These are phyloP conservation scores for Aspergillus brasiliensis DNA, from an alignment of 2,329 filamentous ascomycete genomes.

Conservation along the genomic window DNA sequence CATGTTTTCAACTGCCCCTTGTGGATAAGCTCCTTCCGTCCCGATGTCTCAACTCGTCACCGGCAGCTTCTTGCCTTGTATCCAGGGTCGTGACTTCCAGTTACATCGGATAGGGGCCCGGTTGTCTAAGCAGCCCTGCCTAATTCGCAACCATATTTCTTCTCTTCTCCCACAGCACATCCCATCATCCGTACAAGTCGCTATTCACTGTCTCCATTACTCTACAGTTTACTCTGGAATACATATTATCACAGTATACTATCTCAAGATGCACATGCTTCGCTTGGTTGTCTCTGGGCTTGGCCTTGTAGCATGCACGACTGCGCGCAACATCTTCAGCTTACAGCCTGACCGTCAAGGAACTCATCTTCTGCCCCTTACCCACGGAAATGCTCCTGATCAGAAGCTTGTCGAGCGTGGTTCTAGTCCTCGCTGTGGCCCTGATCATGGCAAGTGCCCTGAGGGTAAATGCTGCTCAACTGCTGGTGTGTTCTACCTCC, in stretches of 20 bases:
- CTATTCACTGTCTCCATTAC: constrained; percentile 21
- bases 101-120: not conserved
- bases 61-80: not conserved
- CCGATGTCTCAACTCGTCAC: not conserved
- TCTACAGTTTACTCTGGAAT: constrained; percentile 24
- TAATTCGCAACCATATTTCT: not conserved
- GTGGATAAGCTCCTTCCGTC: not conserved
- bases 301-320: constrained; percentile 15
- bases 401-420: constrained; percentile 18
- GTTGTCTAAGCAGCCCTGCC: not conserved
- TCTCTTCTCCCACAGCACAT: constrained; percentile 4
- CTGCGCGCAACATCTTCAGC: constrained; percentile 18
- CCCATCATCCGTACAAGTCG: constrained; percentile 6
- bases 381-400: not conserved
- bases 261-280: constrained; percentile 27
- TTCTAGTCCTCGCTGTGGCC: constrained; percentile 37
- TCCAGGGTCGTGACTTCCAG: not conserved
- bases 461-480: constrained; percentile 42
- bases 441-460: constrained; percentile 35
- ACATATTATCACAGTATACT: constrained; percentile 7
- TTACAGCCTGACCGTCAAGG: constrained; percentile 11
- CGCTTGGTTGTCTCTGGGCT: constrained; percentile 16
- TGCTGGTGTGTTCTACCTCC: constrained; percentile 31
- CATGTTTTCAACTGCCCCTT: not conserved
- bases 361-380: not conserved